Base-by-base conservation (phyloP, 1,284 basidiomycete genomes). In the Singerocomus inundabilis region DNA sequence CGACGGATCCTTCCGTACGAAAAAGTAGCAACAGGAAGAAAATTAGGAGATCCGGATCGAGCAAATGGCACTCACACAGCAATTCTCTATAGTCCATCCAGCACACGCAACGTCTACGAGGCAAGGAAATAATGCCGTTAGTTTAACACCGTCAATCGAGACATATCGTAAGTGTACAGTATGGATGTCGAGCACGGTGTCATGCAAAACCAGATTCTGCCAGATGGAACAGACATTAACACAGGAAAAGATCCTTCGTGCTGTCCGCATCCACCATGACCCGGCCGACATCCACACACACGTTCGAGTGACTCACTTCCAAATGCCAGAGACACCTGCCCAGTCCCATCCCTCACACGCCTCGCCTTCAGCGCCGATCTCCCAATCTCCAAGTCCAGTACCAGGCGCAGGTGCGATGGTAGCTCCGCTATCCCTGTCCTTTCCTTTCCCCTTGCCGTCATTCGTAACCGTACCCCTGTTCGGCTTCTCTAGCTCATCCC, bases 31-130 rank as follows among this genome's bases (percentile, higher is more conserved):
- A 13, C 9, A 25, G 12, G 18, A 34, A 34, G 11, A 6, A 16
- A 32, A 26, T 9, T n/a, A 7, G 3, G 16, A 9, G 4, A 10
- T 30, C n/a, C 7, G 35, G 8, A 21, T 40, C 24, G 10, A 31
- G 12, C 8, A 33, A 33, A 33, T 7, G 9, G 24, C 3, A 63
- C 79, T 60, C 55, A 81, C 80, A 61, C 5, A 80, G 58, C 3
- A 82, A 57, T 51, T 81, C 76, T 21, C 71, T 70, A 57, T 83
- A 83, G 54, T 79, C 79, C 58, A 82, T 66, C 81, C 81, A 82
- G 47, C 75, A 81, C 10, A 81, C 73, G 34, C 74, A 75, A 12
- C 81, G 75, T 51, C 80, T 82, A 51, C 7, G 39, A 43, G 26
- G 5, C 42, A 25, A 39, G 10, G 30, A 49, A 44, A 21, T 5